Evolutionary conservation across 108 stramenopile species (phyloP).

Genomic region (Aurantiochytrium sp.): DNA sequence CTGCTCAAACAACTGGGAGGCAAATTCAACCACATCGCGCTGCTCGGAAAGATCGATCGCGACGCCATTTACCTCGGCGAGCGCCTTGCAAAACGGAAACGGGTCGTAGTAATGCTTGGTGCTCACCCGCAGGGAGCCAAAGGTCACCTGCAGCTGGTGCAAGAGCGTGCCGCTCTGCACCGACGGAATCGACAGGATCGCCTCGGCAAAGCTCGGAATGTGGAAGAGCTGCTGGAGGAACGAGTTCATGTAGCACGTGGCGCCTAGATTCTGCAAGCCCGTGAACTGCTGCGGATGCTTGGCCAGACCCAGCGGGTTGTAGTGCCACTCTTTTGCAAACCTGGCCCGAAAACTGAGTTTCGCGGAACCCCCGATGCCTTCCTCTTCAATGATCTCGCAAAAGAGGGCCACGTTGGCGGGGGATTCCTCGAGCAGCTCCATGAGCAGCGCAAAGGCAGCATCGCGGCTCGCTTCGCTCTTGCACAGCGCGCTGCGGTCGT

Average conservation of each 20-base stretch:
- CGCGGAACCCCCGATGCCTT: not conserved
- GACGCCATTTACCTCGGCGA: slow-evolving; percentile 50
- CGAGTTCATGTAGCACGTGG: slow-evolving; percentile 65
- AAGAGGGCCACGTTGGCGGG: not conserved
- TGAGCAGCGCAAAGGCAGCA: not conserved
- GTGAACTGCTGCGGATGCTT: slow-evolving; percentile 41
- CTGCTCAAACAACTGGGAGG: slow-evolving; percentile 50
- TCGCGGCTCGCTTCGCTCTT: slow-evolving; percentile 18
- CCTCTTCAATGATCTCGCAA: not conserved
- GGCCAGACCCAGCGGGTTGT: not conserved
- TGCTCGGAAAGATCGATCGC: slow-evolving; percentile 49
- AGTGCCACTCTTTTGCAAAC: not conserved
- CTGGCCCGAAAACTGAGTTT: not conserved
- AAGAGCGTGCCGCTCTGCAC: not conserved
- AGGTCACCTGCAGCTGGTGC: slow-evolving; percentile 35
- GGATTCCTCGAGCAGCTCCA: not conserved
- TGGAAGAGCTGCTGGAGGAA: slow-evolving; percentile 51
- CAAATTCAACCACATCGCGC: slow-evolving; percentile 57
- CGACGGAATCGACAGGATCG: not conserved
- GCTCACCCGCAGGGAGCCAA: slow-evolving; percentile 31
- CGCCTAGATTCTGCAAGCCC: slow-evolving; percentile 57
- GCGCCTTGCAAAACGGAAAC: not conserved
- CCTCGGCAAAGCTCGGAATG: slow-evolving; percentile 29
- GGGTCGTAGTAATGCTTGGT: not conserved
- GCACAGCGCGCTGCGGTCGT: not conserved